Percentiles rank a stretch among this genome's conserved stretches.
phyloP scores from a whole-genome alignment of 805 yeast genomes.

The Danielozyma ontarioensis region DNA sequence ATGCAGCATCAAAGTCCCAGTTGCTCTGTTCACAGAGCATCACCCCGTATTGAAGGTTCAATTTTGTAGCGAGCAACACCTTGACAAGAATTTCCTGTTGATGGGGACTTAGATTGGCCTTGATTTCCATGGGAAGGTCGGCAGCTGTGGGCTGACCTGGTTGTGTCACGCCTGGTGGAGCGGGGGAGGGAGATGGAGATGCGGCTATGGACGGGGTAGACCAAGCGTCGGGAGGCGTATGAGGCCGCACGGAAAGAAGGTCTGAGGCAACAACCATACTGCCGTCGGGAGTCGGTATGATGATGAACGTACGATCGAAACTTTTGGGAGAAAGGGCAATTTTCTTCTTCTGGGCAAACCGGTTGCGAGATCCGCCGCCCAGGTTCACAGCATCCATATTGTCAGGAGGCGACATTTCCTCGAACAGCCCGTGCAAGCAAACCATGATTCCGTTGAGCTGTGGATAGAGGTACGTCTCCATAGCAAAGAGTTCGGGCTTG shows the following conservation, averaged over 20 bases:
- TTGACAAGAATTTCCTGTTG: conserved; percentile 65
- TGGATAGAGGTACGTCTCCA: conserved; percentile 72
- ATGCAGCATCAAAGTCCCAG: conserved; percentile 73
- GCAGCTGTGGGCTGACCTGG: conserved; percentile 18
- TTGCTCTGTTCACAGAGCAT: conserved; percentile 85
- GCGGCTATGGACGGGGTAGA: conserved; percentile 7
- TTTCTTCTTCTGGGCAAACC: conserved; percentile 14
- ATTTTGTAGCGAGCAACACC: conserved; percentile 65
- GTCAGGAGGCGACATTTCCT: conserved; percentile 60
- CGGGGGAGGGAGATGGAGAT: conserved; percentile 6
- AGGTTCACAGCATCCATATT: conserved; percentile 15
- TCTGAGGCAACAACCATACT: conserved; percentile 85
- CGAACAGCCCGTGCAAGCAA: conserved; percentile 78
- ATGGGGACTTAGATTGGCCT: conserved; percentile 41
- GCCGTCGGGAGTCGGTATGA: conserved; percentile 64
- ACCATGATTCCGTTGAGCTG: conserved; percentile 74
- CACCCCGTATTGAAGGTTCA: conserved; percentile 72
- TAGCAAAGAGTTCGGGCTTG: conserved; percentile 61
- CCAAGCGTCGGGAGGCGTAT: conserved; percentile 58
- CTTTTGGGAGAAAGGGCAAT: conserved; percentile 54
- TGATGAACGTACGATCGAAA: conserved; percentile 82
- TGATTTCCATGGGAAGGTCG: conserved; percentile 53
- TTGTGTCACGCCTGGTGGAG: conserved; percentile 7
- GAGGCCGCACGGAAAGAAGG: conserved; percentile 61
- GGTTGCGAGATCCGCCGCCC: conserved; percentile 7